Evolutionary conservation across 805 yeast genomes (phyloP).

Genomic region (Suhomyces prunicola): DNA sequence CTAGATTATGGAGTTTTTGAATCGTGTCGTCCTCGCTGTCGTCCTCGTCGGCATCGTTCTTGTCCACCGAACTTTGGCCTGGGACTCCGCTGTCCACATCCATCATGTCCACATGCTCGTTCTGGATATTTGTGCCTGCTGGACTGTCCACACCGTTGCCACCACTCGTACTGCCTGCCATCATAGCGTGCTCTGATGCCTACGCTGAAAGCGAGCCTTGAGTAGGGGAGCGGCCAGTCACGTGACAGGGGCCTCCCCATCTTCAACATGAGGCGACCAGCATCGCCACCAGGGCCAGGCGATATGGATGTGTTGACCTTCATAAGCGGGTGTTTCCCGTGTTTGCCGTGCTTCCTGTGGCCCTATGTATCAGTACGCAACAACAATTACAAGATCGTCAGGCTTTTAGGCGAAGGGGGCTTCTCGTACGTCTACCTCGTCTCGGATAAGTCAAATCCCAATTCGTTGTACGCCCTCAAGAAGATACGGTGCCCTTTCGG

Average conservation of each 20-base stretch:
- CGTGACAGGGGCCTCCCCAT: not conserved
- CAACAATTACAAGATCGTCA: constrained; percentile 56
- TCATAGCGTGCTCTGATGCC: not conserved
- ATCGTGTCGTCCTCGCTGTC: constrained; percentile 10
- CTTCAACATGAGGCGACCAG: not conserved
- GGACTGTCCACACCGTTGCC: not conserved
- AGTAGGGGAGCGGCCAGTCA: not conserved
- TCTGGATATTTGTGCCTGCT: not conserved
- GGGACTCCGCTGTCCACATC: not conserved
- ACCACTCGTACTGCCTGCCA: not conserved
- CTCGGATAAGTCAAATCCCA: constrained; percentile 42
- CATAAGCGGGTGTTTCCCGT: constrained; percentile 40
- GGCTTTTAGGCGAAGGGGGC: constrained; percentile 87
- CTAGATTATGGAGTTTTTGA: constrained; percentile 26
- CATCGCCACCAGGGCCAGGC: not conserved
- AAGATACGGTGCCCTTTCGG: constrained; percentile 88
- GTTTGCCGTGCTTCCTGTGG: constrained; percentile 40
- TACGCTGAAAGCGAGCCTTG: not conserved
- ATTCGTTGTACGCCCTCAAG: constrained; percentile 65
- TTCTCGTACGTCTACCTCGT: constrained; percentile 85
- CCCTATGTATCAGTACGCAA: constrained; percentile 65
- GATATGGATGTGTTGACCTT: constrained; percentile 24
- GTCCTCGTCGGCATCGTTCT: not conserved
- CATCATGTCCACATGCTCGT: not conserved
- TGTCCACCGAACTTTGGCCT: not conserved